Percentiles rank a stretch among this genome's conserved stretches.
Conservation (phyloP, 306 rosid genomes). For the Cucurbita ficifolia region DNA sequence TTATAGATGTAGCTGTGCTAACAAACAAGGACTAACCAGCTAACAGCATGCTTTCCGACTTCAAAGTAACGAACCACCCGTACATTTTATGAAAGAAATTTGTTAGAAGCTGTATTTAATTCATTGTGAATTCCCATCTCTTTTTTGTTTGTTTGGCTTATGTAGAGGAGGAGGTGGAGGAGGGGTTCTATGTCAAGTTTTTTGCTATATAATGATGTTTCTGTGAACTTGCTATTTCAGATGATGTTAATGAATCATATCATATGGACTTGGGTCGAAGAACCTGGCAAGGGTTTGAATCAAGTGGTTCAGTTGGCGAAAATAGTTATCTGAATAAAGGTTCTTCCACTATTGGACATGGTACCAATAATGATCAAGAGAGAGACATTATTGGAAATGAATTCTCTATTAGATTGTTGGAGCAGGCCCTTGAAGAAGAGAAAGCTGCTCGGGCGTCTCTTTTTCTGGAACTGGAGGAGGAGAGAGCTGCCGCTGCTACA, state of each 20-base stretch:
- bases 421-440: slow-evolving; percentile 53
- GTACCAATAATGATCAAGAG: slow-evolving; percentile 7
- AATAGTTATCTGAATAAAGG: slow-evolving; percentile 20
- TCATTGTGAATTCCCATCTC: not conserved
- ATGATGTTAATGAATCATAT: slow-evolving; percentile 16
- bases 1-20: not conserved
- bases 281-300: slow-evolving; percentile 28
- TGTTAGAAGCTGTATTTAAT: not conserved
- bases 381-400: slow-evolving; percentile 23
- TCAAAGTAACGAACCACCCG: not conserved
- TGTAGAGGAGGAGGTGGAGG: not conserved
- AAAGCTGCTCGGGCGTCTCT: slow-evolving; percentile 47
- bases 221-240: slow-evolving; percentile 18
- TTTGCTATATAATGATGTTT: not conserved
- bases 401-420: slow-evolving; percentile 29
- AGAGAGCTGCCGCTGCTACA: slow-evolving; percentile 81
- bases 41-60: not conserved
- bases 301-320: slow-evolving; percentile 28
- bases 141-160: not conserved
- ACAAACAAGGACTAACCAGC: not conserved
- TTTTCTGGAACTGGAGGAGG: slow-evolving; percentile 81
- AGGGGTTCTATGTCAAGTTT: not conserved
- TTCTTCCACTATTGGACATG: slow-evolving; percentile 19
- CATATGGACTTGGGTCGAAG: slow-evolving; percentile 22
- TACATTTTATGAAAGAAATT: not conserved